Evolutionary conservation across 148 eudicot genomes (phyloP), one percentile per base, ranked within the genome.

Genomic region (Talinum fruticosum): DNA sequence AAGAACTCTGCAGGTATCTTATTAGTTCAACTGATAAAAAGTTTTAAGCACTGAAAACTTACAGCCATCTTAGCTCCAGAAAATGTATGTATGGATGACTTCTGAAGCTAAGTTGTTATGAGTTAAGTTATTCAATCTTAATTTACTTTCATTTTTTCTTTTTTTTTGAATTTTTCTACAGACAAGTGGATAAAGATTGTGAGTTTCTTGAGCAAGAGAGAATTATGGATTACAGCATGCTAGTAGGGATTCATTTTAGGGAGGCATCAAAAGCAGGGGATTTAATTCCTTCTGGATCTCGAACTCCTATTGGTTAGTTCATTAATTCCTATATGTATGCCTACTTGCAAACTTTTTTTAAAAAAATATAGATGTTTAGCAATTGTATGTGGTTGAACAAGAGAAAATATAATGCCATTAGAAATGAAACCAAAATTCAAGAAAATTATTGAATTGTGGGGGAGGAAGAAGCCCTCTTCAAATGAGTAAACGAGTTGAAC

Each of bases 201-300:
- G 98, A 94, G 83, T 89, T 94, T 83, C 88, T 94, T 36, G 98
- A 94, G 72, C 95, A 92, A 54, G 98, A 92, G 75, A 87, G 95
- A 79, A 89, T 94, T 15, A 94, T 94, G 98, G 98, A 94, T 51
- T 94, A 94, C 64, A 94, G 98, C 73, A 86, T 94, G 80, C 78
- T 92, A 32, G 93, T 94, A 26, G 98, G 98, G 64, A 78, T 94
- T 83, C 97, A 92, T 73, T 94, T 92, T 76, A 89, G 88, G 73
- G 97, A 94, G 68, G 80, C 90, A 21, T 75, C 89, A 18, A 77
- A 71, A 68, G 88, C 83, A 24, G 85, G 84, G 65, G 89, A 86
- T 35, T 76, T 85, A 6, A 85, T 86, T 61, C 88, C 92, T 32
- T 78, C 92, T 5, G 92, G 91, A 44, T 57, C 86, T 47, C 82